These are phyloP conservation scores for Chrysoporthe deuterocubensis DNA, from an alignment of 2,329 filamentous ascomycete genomes.

Conservation along the genomic window DNA sequence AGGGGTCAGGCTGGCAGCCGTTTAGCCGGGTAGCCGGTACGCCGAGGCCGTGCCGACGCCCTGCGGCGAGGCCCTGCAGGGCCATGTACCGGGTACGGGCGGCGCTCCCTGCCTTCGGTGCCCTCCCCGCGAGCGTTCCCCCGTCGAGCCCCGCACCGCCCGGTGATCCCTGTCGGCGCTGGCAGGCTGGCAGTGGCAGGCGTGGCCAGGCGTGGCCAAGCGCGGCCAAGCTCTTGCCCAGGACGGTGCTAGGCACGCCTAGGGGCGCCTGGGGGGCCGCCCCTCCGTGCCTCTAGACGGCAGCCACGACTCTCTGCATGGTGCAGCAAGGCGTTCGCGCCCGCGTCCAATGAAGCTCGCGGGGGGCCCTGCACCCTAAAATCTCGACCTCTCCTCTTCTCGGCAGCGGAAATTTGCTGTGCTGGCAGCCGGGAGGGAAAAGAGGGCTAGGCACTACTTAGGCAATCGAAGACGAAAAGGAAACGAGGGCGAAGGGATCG, in stretches of 20 bases:
- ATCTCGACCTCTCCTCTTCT: conserved; percentile 19
- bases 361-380: conserved; percentile 20
- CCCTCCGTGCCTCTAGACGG: conserved; percentile 25
- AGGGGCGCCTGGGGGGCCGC: background rate
- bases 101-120: background rate
- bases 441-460: background rate
- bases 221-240: too few relatives aligned
- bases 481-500: background rate
- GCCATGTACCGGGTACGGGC: background rate
- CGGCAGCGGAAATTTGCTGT: conserved; percentile 5
- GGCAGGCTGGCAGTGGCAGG: background rate
- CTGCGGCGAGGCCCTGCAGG: too few relatives aligned
- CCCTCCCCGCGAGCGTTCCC: background rate
- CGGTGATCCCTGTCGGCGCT: background rate
- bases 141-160: background rate
- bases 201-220: too few relatives aligned
- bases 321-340: conserved; percentile 26
- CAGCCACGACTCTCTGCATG: conserved; percentile 31
- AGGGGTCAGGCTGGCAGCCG: background rate
- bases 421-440: background rate
- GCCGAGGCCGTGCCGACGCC: too few relatives aligned
- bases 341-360: conserved; percentile 23
- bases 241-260: too few relatives aligned
- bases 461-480: background rate
- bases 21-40: background rate